Evolutionary conservation across 1,284 basidiomycete genomes (phyloP), one percentile per base, ranked within the genome.

Genomic region (Veloboletus limbatus): DNA sequence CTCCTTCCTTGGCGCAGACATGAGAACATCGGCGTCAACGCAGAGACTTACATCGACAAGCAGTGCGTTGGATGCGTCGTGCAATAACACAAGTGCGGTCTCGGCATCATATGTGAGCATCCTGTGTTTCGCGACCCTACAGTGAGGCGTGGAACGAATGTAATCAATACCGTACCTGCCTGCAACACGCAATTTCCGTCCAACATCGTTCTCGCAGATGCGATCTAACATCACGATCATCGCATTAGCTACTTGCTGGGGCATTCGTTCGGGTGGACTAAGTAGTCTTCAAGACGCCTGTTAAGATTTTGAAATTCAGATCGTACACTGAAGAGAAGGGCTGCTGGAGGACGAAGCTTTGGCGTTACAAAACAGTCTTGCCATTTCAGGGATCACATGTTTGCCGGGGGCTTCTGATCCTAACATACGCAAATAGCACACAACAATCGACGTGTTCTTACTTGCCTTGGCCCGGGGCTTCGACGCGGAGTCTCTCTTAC

Each of bases 11-110:
- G 42, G 17, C 41, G 22, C 47, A 17, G 59, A 60, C 44, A 60
- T 42, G 5, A 57, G n/a, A 4, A 25, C 49, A 6, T 59, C 49
- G 2, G 62, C 54, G 54, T 72, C 70, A 27, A 82, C 52, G 47
- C 76, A 78, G 14, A 79, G 68, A 28, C 72, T 68, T 9, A 71
- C 71, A 56, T 84, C 80, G 11, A 82, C 73, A 10, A 81, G 63
- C 31, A 84, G 57, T 22, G 69, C 77, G 25, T 65, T 59, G 11
- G 71, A 65, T 33, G 69, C 70, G 53, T 79, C 77, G 16, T 72
- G 55, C 24, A 85, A 62, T 18, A 78, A 49, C 18, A 76, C 63
- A 18, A 77, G 57, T 6, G 70, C 71, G 31, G 70, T 73, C 7
- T 61, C 54, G 14, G 66, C 65, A 46, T 81, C 78, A 56, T 79